Base-by-base conservation (phyloP, 2,329 filamentous ascomycete genomes). In the Fusarium concolor region DNA sequence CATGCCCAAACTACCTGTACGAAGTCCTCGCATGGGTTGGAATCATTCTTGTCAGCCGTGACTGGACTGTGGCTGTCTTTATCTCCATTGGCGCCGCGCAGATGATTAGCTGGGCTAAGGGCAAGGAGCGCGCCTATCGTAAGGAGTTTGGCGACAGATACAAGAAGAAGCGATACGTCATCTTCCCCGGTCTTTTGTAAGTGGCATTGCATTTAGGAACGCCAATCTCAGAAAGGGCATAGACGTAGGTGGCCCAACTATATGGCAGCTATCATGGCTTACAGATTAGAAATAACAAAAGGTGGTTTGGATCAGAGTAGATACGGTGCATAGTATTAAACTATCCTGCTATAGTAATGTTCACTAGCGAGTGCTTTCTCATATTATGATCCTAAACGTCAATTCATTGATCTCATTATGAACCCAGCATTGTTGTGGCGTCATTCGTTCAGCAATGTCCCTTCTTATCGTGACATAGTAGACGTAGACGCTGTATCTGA, bases 1-100 rank as follows among this genome's bases (percentile, higher is more conserved):
- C 96, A 14, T 97, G 94, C 82, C 96, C 96, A 41, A 99, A 99
- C 83, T 99, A 99, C 84, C 88, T 97, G 83, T 98, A 96, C 73
- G 96, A 99, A 81, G 85, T 92, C 9, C 79, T 97, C 37, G 89
- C 94, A 1, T 99, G 96, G 96, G 73, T 92, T 29, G 94, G 94
- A 26, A 85, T 98, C 56, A 90, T 92, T 71, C 77, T 97, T 42
- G 87, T 95, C 54, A 94, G 89, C 73, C 90, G 92, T 74, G 94
- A 90, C 81, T 91, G 91, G 83, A 87, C 89, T 50, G 92, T 96
- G 1, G 83, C 89, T 17, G 71, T 97, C 20, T 98, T 98, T 80
- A 89, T 92, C 63, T 77, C 84, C 24, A 85, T 93, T 51, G 93
- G 93, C 33, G 86, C 85, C 17, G 85, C 81, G 24, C 93, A 94